These are phyloP conservation scores for Zalerion maritima DNA, from an alignment of 495 filamentous ascomycete species.

Conservation along the genomic window DNA sequence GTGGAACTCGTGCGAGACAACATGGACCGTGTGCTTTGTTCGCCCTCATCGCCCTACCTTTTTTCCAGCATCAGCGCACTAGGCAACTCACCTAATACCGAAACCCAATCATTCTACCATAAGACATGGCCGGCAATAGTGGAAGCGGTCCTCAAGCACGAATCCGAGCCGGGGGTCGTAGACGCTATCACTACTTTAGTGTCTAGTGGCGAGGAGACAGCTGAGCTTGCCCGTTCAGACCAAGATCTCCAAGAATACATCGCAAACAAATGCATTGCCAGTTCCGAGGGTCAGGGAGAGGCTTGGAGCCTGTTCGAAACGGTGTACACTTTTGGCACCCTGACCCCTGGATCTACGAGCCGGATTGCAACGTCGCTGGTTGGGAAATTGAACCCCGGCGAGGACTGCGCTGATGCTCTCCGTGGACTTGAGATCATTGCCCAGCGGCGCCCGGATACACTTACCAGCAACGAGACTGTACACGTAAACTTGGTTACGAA, in stretches of 20 bases:
- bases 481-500: constrained; percentile 27
- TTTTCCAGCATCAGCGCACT: constrained; percentile 20
- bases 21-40: constrained; percentile 15
- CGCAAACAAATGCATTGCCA: constrained; percentile 17
- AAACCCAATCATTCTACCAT: constrained; percentile 14
- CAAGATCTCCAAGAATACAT: constrained; percentile 27
- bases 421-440: constrained; percentile 25
- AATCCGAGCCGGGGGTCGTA: constrained; percentile 9
- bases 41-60: constrained; percentile 17
- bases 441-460: constrained; percentile 17
- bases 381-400: neutral
- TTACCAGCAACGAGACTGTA: constrained; percentile 16
- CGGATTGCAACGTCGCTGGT: constrained; percentile 17
- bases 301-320: constrained; percentile 26
- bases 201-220: constrained; percentile 16
- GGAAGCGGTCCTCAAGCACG: constrained; percentile 13
- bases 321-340: constrained; percentile 17
- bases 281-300: constrained; percentile 10
- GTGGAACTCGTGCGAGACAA: constrained; percentile 7
- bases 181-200: constrained; percentile 23
- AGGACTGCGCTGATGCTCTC: constrained; percentile 11
- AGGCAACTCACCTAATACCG: constrained; percentile 23
- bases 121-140: constrained; percentile 22
- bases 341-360: constrained; percentile 13
- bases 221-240: constrained; percentile 13